phyloP scores from a whole-genome alignment of 164 flowering plant species.

The Aristolochia fimbriata region DNA sequence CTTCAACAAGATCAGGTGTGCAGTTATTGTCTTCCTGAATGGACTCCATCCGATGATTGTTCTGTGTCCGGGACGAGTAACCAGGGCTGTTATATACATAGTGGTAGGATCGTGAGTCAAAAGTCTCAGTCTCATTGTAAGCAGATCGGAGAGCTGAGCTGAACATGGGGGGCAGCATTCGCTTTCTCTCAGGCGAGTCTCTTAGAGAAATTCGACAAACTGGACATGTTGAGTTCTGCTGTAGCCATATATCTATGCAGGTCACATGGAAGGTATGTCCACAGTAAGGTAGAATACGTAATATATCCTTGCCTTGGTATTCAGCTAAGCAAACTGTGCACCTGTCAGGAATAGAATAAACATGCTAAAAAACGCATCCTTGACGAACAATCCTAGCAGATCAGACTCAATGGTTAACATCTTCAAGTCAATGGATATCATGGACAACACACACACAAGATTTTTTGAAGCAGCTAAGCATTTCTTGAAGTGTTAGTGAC shows the following conservation, averaged over 20 bases:
- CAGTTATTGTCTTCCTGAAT: conserved; percentile 36
- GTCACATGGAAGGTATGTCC: conserved; percentile 78
- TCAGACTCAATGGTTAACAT: neutral
- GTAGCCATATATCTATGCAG: conserved; percentile 93
- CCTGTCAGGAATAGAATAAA: conserved; percentile 23
- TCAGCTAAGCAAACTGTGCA: conserved; percentile 84
- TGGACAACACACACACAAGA: neutral
- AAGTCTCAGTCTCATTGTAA: conserved; percentile 18
- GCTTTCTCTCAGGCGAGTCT: conserved; percentile 52
- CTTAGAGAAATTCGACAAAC: conserved; percentile 79
- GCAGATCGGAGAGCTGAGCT: conserved; percentile 57
- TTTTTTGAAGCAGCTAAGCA: neutral
- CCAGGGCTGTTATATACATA: conserved; percentile 29
- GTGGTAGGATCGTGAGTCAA: conserved; percentile 25
- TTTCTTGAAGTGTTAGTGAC: neutral
- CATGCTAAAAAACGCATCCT: neutral
- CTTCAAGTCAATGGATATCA: neutral
- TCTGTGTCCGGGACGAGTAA: conserved; percentile 23
- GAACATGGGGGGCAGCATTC: conserved; percentile 64
- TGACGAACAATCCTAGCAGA: neutral
- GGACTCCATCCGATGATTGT: conserved; percentile 30
- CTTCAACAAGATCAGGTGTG: conserved; percentile 23
- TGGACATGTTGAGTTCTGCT: conserved; percentile 88
- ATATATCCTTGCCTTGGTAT: conserved; percentile 54
- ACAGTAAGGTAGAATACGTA: conserved; percentile 82